Evolutionary conservation across 164 flowering plant genomes (phyloP).

Genomic region (Dillenia suffruticosa): DNA sequence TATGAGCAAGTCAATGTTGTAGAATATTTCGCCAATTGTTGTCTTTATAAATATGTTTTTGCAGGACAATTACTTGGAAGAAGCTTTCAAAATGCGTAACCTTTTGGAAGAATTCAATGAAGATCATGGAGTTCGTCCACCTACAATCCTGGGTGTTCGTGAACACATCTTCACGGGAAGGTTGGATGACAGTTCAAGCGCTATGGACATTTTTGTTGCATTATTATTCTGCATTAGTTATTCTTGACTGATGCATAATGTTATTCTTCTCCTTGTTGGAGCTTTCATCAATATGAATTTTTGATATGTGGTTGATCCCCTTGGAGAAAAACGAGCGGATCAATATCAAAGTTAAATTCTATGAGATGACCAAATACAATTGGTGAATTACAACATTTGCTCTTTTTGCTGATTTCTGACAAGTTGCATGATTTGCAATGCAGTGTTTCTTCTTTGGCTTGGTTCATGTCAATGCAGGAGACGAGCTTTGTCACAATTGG

Average conservation of each 20-base stretch:
- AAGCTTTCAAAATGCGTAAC: constrained; percentile 99
- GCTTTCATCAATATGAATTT: too few relatives aligned
- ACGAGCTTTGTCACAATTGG: constrained; percentile 96
- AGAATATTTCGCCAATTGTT: not conserved
- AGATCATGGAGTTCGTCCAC: constrained; percentile 88
- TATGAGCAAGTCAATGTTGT: not conserved
- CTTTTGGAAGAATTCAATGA: constrained; percentile 92
- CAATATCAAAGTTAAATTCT: too few relatives aligned
- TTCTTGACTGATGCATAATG: too few relatives aligned
- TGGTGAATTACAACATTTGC: too few relatives aligned
- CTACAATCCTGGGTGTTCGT: constrained; percentile 90
- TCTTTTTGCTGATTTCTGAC: constrained; percentile 12
- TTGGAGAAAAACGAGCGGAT: too few relatives aligned
- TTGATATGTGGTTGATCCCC: too few relatives aligned
- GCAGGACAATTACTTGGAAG: constrained; percentile 98
- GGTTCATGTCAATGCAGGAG: constrained; percentile 99
- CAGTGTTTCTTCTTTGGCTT: constrained; percentile 98
- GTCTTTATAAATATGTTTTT: constrained; percentile 4
- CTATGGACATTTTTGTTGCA: too few relatives aligned
- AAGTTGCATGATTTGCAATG: constrained; percentile 13
- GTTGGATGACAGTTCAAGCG: constrained; percentile 26
- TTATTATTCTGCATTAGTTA: too few relatives aligned
- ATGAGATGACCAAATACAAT: too few relatives aligned
- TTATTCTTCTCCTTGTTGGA: too few relatives aligned
- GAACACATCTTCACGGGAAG: constrained; percentile 99